A percentile compares a stretch with the other conserved stretches of the same genome.
Evolutionary conservation across 305 asterid genomes (phyloP).

Genomic region (Ajuga reptans): DNA sequence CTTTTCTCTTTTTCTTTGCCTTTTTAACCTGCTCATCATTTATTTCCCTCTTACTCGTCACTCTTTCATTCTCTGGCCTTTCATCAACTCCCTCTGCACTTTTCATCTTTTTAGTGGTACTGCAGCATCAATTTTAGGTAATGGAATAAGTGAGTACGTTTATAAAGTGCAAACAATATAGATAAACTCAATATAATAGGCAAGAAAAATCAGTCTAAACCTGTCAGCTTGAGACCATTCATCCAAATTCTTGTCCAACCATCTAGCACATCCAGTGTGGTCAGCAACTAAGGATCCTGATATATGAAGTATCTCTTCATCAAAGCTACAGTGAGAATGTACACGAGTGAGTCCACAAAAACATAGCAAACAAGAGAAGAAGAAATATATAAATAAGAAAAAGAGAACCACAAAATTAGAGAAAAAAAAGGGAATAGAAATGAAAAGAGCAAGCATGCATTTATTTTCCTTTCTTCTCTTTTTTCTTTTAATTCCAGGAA

Average conservation of each 20-base stretch:
- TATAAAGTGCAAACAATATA: not conserved
- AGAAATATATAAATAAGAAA: not conserved
- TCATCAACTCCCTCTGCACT: not conserved
- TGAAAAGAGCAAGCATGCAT: too few species aligned
- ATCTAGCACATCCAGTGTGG: slow-evolving; percentile 43
- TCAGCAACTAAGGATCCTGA: slow-evolving; percentile 44
- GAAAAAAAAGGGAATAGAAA: not conserved
- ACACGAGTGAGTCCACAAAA: not conserved
- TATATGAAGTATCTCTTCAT: slow-evolving; percentile 50
- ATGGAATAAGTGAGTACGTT: not conserved
- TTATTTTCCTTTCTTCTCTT: not conserved
- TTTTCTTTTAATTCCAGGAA: not conserved
- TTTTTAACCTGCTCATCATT: slow-evolving; percentile 21
- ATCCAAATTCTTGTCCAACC: slow-evolving; percentile 43
- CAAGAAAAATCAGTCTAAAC: slow-evolving; percentile 19
- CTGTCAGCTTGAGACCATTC: slow-evolving; percentile 39
- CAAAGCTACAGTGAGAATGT: slow-evolving; percentile 36
- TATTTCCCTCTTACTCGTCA: slow-evolving; percentile 11
- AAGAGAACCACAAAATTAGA: not conserved
- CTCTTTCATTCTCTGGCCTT: not conserved
- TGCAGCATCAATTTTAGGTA: slow-evolving; percentile 14
- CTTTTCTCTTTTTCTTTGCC: slow-evolving; percentile 28
- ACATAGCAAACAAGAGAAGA: not conserved
- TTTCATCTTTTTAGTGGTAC: slow-evolving; percentile 26
- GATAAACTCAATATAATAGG: not conserved